Evolutionary conservation across 2,329 filamentous ascomycete species (phyloP), one percentile per base, ranked within the genome.

Genomic region (Botrytis medusae): DNA sequence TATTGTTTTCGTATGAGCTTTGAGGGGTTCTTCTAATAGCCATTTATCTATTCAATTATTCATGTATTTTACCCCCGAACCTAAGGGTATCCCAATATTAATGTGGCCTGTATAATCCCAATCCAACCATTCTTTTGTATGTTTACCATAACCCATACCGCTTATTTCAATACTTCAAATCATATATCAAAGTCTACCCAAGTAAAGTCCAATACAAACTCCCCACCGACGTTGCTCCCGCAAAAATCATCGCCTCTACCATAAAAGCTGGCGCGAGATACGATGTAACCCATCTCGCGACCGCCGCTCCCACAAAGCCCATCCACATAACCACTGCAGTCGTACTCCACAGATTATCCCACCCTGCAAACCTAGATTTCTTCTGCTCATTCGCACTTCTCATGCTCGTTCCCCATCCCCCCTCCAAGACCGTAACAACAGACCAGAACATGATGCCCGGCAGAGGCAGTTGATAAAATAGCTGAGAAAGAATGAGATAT

Each of bases 371-470:
- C n/a, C 71, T 60, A 14, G 64, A 72, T 61, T 79, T 79, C 29
- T 77, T 74, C 63, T 75, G 70, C 71, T 82, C 81, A 7, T 74
- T 74, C 44, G 76, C 78, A 29, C 78, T 79, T 5, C 82, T 77
- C 81, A 82, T 82, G 9, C 78, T 75, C 0, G 81, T 83, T 2
- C 81, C 82, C 82, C 81, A 83, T 0, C 79, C 79, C 22, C 81
- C 79, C 32, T 82, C 78, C 20, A 81, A 75, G 7, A 81, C 74
- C 0, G 82, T 83, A 9, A 82, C 25, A 40, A 82, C 72, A 42
- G 79, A 80, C 82, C 82, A 83, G 20, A 80, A 75, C 74, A 81
- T 79, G n/a, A 82, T 80, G 16, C 79, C 80, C 0, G 82, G 81
- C 12, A 82, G 72, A 9, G 81, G 81, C 0, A 83, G 71, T 61